These are phyloP conservation scores for Leccinum uliginosum DNA, from an alignment of 768 basidiomycete species.

Conservation along the genomic window DNA sequence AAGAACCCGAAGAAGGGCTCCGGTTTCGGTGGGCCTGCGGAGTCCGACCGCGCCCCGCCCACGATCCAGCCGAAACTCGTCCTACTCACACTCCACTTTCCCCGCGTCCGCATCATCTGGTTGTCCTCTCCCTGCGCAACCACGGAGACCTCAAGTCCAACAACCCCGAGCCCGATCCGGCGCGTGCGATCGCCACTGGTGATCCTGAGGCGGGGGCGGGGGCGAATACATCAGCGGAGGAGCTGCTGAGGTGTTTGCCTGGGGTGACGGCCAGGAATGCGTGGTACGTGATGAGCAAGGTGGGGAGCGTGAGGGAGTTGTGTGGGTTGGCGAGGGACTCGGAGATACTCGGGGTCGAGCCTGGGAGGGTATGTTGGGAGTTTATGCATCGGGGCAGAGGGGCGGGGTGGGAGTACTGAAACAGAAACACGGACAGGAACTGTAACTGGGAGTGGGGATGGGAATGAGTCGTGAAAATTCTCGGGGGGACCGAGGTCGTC, in stretches of 20 bases:
- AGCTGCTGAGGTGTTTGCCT: constrained; percentile 76
- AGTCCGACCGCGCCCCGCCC: constrained; percentile 37
- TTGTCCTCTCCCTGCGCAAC: constrained; percentile 93
- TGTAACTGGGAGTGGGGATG: background rate
- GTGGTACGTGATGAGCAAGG: constrained; percentile 77
- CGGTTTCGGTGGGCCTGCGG: constrained; percentile 15
- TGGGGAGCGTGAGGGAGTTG: constrained; percentile 72
- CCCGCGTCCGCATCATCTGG: constrained; percentile 93
- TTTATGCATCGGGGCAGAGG: constrained; percentile 75
- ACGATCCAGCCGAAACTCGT: constrained; percentile 87
- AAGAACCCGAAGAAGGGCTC: constrained; percentile 48
- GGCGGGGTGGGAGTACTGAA: background rate
- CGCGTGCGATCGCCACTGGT: constrained; percentile 73
- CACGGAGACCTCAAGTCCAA: constrained; percentile 85
- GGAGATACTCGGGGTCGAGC: constrained; percentile 71
- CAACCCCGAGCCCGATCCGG: constrained; percentile 74
- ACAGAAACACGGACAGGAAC: background rate
- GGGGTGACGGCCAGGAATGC: constrained; percentile 83
- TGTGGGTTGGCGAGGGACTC: constrained; percentile 57
- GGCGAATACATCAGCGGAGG: constrained; percentile 73
- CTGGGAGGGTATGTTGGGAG: constrained; percentile 73
- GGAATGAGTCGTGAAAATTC: background rate
- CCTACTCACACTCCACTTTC: constrained; percentile 84
- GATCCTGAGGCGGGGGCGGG: constrained; percentile 63
- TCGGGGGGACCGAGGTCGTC: background rate